These are phyloP conservation scores for Scheffersomyces cryptocercus DNA, from an alignment of 1,139 yeast species.

Conservation along the genomic window DNA sequence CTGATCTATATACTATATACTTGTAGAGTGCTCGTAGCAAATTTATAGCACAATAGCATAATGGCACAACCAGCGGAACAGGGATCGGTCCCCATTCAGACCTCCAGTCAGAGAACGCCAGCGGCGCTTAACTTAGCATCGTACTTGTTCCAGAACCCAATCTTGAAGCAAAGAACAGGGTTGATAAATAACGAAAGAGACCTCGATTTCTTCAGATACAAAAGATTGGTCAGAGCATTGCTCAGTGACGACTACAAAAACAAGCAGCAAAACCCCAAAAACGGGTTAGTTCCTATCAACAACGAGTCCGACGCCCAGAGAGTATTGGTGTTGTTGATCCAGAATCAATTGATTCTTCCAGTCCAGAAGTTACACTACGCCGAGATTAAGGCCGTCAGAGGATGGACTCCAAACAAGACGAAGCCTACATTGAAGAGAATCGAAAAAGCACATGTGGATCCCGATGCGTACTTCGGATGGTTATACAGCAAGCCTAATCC, in stretches of 20 bases:
- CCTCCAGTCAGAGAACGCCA: constrained; percentile 16
- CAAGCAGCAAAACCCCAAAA: constrained; percentile 54
- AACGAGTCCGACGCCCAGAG: constrained; percentile 59
- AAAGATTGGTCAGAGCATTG: constrained; percentile 79
- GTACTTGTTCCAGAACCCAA: constrained; percentile 62
- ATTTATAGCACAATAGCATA: neutral
- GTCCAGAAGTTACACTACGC: constrained; percentile 68
- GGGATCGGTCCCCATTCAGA: constrained; percentile 14
- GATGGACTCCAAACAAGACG: constrained; percentile 66
- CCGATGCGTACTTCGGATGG: constrained; percentile 90
- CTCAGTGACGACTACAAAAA: constrained; percentile 68
- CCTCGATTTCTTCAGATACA: constrained; percentile 82
- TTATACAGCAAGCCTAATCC: constrained; percentile 77
- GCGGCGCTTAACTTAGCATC: constrained; percentile 65
- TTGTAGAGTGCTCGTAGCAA: no score
- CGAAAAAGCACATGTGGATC: constrained; percentile 67
- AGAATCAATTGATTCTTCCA: constrained; percentile 74
- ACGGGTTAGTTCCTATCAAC: constrained; percentile 57
- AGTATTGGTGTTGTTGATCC: constrained; percentile 67
- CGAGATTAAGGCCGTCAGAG: constrained; percentile 64
- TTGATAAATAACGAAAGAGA: constrained; percentile 64
- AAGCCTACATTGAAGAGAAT: constrained; percentile 70
- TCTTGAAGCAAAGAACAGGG: constrained; percentile 80
- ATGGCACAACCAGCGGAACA: constrained; percentile 14
- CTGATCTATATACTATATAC: no score